Evolutionary conservation across 2,329 filamentous ascomycete genomes (phyloP).

Genomic region (Aspergillus brasiliensis): DNA sequence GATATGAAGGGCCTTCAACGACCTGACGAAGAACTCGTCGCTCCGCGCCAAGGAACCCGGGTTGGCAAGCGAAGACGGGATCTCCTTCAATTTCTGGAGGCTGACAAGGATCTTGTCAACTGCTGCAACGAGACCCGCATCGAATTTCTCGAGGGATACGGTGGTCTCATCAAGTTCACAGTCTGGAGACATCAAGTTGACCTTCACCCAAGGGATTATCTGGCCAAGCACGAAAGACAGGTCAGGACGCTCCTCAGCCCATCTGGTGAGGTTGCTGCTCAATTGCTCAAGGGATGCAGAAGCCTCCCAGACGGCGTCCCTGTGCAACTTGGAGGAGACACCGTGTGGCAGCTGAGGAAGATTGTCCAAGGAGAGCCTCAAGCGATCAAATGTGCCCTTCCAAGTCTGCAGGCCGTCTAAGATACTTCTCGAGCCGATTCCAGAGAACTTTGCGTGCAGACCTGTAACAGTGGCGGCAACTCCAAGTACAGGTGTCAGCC

Average conservation of each 20-base stretch:
- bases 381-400: constrained; percentile 51
- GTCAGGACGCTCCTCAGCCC: constrained; percentile 55
- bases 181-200: constrained; percentile 26
- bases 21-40: constrained; percentile 54
- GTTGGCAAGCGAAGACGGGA: constrained; percentile 64
- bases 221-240: constrained; percentile 68
- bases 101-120: constrained; percentile 77
- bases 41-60: constrained; percentile 63
- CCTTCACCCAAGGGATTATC: constrained; percentile 64
- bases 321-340: constrained; percentile 44
- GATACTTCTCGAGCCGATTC: constrained; percentile 50
- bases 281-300: constrained; percentile 32
- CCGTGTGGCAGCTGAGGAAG: constrained; percentile 55
- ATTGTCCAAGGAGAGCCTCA: constrained; percentile 46
- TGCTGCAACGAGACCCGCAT: constrained; percentile 62
- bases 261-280: constrained; percentile 46
- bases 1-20: constrained; percentile 63
- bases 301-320: constrained; percentile 32
- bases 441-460: constrained; percentile 68
- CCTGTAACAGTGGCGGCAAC: constrained; percentile 64
- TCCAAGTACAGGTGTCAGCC: constrained; percentile 70
- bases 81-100: constrained; percentile 65
- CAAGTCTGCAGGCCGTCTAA: constrained; percentile 53
- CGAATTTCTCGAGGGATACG: constrained; percentile 51
- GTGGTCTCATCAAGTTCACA: constrained; percentile 16